Evolutionary conservation across 2,329 filamentous ascomycete species (phyloP), one percentile per base, ranked within the genome.

Genomic region (Lasiodiplodia sp.): DNA sequence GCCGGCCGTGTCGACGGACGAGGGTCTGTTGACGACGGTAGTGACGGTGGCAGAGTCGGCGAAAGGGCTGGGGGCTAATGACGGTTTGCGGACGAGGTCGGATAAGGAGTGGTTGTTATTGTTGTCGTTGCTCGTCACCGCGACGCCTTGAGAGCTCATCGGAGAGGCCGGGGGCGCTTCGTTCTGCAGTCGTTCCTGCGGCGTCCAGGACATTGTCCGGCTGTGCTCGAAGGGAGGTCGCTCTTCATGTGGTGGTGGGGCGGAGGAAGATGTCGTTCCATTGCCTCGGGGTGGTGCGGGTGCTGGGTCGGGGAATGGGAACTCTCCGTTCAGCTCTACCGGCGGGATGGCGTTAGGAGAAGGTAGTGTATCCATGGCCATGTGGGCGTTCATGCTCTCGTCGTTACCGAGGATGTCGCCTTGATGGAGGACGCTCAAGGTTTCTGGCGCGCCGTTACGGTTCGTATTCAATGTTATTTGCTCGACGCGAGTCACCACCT

Each of bases 301-400:
- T 40, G 23, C 2, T 44, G 34, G 28, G 16, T 55, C 34, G 0
- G 70, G 71, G 34, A 72, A 72, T 34, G 71, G 70, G 56, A 68
- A 72, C 21, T 70, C 68, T 31, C 56, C 68, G 21, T 69, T 62
- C 25, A 58, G 34, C 37, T 70, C 52, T 4, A 55, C 57, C 3
- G 53, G 18, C 10, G 40, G 44, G 52, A 47, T 58, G 31, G 53
- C 28, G 6, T 51, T 64, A 7, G 66, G 44, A 25, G 55, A 28
- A 11, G 53, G 66, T 2, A 69, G 6, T 4, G 60, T 69, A 25
- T 70, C 69, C 63, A 72, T 66, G 0, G 73, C 71, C 67, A 73
- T 70, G 25, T 71, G 67, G 1, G 73, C 73, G 38, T 72, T 71
- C 23, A 68, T 63, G 62, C 72, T 74, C 18, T 73, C 72, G 25